Evolutionary conservation across 352 stramenopile species (phyloP), one percentile per base, ranked within the genome.

Genomic region (Globisporangium uncinulatum): DNA sequence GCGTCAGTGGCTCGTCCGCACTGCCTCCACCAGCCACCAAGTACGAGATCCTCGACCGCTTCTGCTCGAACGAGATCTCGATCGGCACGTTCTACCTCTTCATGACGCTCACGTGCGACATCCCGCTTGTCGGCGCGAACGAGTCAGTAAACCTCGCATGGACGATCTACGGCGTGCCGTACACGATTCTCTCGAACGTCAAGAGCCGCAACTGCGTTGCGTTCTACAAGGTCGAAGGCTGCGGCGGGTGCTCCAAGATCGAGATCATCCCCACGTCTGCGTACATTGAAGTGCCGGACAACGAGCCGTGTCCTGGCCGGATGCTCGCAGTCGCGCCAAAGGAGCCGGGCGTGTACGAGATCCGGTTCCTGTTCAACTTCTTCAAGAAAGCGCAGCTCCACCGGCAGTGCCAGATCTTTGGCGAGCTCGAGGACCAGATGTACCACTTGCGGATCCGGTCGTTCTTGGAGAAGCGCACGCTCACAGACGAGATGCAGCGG

Each of bases 61-160:
- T 81, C 48, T 57, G 51, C 7, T 86, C 76, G 15, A 86, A 86
- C 49, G 29, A 47, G 14, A 69, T 86, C 47, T 65, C 73, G 51
- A 82, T 86, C 36, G 76, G 76, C 21, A 86, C 73, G 6, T 86
- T 84, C 64, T 72, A 83, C 48, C 59, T 84, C 43, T 86, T 83
- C 55, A 86, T 86, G 75, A 81, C 66, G 19, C 59, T 86, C 20
- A 83, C 73, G 15, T 80, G 73, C 53, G 76, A 84, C 32, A 53
- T 65, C 10, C 67, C 70, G 6, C 61, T 83, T 5, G 56, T 86
- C 9, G 73, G 76, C 0, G 61, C 76, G 8, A 72, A 71, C 37
- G 59, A 81, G 42, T 66, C 64, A 3, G 53, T 84, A 31, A 84
- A 86, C 48, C 55, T 86, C 17, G 78, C 69, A 48, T 72, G 65